Conservation (phyloP, 164 flowering plant species). For the Paratinospora sagittata region DNA sequence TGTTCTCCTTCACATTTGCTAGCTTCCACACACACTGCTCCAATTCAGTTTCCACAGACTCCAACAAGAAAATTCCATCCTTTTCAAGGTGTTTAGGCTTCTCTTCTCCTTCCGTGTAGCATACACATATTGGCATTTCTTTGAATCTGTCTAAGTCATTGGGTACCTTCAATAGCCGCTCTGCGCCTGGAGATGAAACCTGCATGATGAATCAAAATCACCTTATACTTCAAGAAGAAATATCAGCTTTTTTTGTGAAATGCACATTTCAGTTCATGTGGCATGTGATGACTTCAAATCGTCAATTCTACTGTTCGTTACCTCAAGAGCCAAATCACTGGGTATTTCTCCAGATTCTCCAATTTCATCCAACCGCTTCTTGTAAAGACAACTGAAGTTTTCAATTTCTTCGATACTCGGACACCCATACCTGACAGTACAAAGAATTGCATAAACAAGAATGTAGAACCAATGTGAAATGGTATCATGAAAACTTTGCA, state of each 20-base stretch:
- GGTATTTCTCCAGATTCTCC: slow-evolving; percentile 76
- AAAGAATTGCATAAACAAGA: background rate
- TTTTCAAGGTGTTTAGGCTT: slow-evolving; percentile 29
- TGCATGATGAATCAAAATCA: slow-evolving; percentile 21
- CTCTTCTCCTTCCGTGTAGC: slow-evolving; percentile 38
- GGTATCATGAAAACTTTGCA: background rate
- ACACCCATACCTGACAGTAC: slow-evolving; percentile 66
- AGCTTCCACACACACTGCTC: slow-evolving; percentile 73
- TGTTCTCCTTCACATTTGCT: slow-evolving; percentile 83
- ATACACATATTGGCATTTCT: slow-evolving; percentile 70
- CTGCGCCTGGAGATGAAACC: slow-evolving; percentile 98
- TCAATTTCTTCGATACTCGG: slow-evolving; percentile 82
- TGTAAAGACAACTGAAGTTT: slow-evolving; percentile 51
- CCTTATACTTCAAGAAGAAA: background rate
- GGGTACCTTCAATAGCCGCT: slow-evolving; percentile 72
- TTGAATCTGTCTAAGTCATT: slow-evolving; percentile 74
- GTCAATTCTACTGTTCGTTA: slow-evolving; percentile 17
- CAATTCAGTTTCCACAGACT: slow-evolving; percentile 45
- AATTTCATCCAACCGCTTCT: slow-evolving; percentile 58
- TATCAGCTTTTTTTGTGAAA: background rate
- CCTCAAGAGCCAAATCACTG: slow-evolving; percentile 78
- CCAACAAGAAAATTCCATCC: slow-evolving; percentile 55
- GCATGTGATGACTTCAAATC: background rate
- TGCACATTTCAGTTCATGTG: background rate
- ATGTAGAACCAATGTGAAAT: background rate